These are phyloP conservation scores for Cucurbitaria berberidis DNA, from an alignment of 2,329 filamentous ascomycete genomes.

Conservation along the genomic window DNA sequence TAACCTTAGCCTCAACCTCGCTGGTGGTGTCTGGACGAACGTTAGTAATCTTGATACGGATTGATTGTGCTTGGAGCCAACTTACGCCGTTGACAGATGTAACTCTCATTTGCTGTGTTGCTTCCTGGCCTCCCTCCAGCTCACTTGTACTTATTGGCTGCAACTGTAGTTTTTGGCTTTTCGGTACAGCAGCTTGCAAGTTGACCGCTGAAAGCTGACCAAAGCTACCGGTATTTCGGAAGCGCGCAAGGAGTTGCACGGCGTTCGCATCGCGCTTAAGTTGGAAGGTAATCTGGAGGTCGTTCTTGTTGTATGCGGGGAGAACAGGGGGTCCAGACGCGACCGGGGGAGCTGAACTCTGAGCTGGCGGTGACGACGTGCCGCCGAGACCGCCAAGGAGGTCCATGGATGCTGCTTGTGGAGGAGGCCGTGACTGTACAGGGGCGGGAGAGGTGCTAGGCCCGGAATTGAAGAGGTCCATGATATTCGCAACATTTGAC, in stretches of 20 bases:
- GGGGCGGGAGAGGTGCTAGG: conserved; percentile 49
- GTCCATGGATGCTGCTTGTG: conserved; percentile 47
- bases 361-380: conserved; percentile 56
- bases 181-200: conserved; percentile 93
- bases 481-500: conserved; percentile 68
- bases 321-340: conserved; percentile 59
- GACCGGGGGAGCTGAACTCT: conserved; percentile 46
- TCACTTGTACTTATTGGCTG: conserved; percentile 86
- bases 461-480: conserved; percentile 79
- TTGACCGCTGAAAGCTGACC: conserved; percentile 74
- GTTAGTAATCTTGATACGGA: conserved; percentile 23
- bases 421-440: conserved; percentile 48
- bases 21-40: conserved; percentile 66
- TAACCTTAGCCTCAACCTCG: conserved; percentile 77
- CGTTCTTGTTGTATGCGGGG: conserved; percentile 85
- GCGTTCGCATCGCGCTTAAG: conserved; percentile 81
- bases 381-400: conserved; percentile 53
- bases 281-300: conserved; percentile 78
- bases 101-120: conserved; percentile 89
- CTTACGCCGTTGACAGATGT: conserved; percentile 86
- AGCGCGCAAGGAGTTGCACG: conserved; percentile 82
- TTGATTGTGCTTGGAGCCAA: conserved; percentile 35
- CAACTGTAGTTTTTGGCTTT: conserved; percentile 91
- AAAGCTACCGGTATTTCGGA: conserved; percentile 76
- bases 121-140: conserved; percentile 77